A percentile compares a stretch with the other conserved stretches of the same genome.
Conservation (phyloP, 441 rosid genomes). For the Brassica hybrid region DNA sequence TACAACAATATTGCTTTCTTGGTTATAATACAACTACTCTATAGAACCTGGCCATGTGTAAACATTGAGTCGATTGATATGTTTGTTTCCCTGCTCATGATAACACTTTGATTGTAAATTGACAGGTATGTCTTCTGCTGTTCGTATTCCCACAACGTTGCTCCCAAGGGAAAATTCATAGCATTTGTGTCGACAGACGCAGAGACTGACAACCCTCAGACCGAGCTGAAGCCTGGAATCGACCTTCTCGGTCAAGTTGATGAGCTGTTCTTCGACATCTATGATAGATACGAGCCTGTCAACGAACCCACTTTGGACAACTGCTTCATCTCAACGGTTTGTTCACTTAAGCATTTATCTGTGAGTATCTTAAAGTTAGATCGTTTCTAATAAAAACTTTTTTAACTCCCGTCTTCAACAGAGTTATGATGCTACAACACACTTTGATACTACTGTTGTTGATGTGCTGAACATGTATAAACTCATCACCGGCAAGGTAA, state of each 20-base stretch:
- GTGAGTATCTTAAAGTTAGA: background rate
- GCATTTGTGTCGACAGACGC: conserved; percentile 92
- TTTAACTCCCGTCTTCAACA: conserved; percentile 38
- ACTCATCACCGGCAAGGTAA: conserved; percentile 88
- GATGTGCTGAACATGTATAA: conserved; percentile 82
- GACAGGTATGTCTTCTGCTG: conserved; percentile 92
- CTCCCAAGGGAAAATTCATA: conserved; percentile 86
- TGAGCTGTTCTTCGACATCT: conserved; percentile 74
- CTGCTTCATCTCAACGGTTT: conserved; percentile 84
- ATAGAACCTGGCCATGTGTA: background rate
- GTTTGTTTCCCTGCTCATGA: conserved; percentile 11
- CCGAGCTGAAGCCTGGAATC: conserved; percentile 77
- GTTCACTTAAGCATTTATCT: conserved; percentile 27
- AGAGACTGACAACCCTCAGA: conserved; percentile 77
- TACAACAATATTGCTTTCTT: background rate
- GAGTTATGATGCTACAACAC: conserved; percentile 92
- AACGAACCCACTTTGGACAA: conserved; percentile 80
- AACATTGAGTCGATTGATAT: conserved; percentile 1
- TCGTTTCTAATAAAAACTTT: conserved; percentile 8
- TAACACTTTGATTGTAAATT: conserved; percentile 7
- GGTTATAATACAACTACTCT: background rate
- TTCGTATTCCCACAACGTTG: conserved; percentile 88
- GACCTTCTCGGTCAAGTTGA: conserved; percentile 83
- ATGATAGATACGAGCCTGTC: conserved; percentile 81
- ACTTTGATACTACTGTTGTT: conserved; percentile 78